phyloP scores from a whole-genome alignment of 306 rosid species.

The Cicer yamashitae region DNA sequence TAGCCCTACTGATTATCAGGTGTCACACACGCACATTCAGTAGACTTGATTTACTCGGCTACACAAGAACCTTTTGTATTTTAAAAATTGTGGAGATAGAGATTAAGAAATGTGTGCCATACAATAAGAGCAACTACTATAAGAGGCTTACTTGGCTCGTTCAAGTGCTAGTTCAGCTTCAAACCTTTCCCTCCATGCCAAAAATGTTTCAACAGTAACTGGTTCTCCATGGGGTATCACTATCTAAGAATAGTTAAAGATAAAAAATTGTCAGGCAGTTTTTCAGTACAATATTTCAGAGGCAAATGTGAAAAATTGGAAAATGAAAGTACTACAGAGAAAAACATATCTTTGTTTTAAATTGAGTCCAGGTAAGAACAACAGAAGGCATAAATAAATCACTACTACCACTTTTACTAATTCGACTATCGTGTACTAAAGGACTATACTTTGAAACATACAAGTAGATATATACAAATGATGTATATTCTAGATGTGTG shows the following conservation, averaged over 20 bases:
- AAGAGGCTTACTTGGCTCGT: conserved; percentile 93
- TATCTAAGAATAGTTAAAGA: conserved; percentile 56
- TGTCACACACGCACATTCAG: conserved; percentile 2
- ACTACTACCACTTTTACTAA: background rate
- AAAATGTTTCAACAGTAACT: conserved; percentile 87
- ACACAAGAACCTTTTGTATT: conserved; percentile 30
- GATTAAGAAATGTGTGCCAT: conserved; percentile 14
- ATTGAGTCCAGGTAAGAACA: conserved; percentile 21
- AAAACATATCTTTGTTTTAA: conserved; percentile 28
- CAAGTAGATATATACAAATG: background rate
- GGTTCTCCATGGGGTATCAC: conserved; percentile 96
- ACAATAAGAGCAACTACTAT: conserved; percentile 27
- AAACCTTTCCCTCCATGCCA: conserved; percentile 97
- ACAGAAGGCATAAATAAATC: conserved; percentile 36
- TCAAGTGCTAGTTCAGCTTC: conserved; percentile 98
- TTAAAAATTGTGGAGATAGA: conserved; percentile 23
- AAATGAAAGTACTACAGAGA: conserved; percentile 23
- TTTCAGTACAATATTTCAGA: conserved; percentile 9
- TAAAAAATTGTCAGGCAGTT: conserved; percentile 42
- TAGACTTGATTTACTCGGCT: conserved; percentile 32
- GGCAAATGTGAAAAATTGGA: conserved; percentile 31
- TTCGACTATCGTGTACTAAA: conserved; percentile 13
- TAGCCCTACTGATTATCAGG: conserved; percentile 28
- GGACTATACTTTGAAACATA: conserved; percentile 21
- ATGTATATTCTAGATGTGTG: background rate